Base-by-base conservation (phyloP, 2,329 filamentous ascomycete genomes). In the Lojkania enalia region DNA sequence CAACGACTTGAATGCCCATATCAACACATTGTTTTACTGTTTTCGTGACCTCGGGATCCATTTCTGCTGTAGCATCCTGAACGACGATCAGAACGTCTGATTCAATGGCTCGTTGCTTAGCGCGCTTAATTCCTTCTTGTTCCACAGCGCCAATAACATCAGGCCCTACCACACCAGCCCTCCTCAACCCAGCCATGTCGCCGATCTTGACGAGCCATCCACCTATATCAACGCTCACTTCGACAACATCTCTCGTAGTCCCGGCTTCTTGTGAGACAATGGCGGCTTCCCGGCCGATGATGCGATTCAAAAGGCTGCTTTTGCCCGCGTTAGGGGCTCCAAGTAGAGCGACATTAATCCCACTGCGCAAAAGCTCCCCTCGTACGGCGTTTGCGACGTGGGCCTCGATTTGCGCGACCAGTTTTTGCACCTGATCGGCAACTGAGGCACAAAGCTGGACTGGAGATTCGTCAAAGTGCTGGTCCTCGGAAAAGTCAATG, bases 401-500 rank as follows among this genome's bases (percentile, higher is more conserved):
- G 21, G 82, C 68, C 12, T 75, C 73, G 47, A 97, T 84, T 44
- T 84, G 78, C 20, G 67, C 63, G 42, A 83, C 74, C 44, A 97
- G 80, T 0, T 62, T 67, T 1, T 68, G 63, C 2, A 95, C 81
- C 61, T 90, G 83, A 0, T 54, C 56, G 1, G 83, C 79, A 20
- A 96, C 88, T 37, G 84, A 89, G 0, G 64, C 67, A 33, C 95
- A 78, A 16, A 97, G 76, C 43, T 87, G 80, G 0, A 78, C 73
- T 0, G 90, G 87, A 2, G 88, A 86, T 69, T 96, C 90, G 57
- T 97, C 91, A 61, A 99, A 95, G 72, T 97, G 88, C 71, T 99
- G 92, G 61, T 97, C 94, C 67, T 99, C 94, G 1, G 89, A 87
- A 66, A 99, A 99, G 70, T 99, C 94, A 50, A 99, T 97, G 55